Evolutionary conservation across 2,329 filamentous ascomycete species (phyloP).

Genomic region (Endocalyx cinctus): DNA sequence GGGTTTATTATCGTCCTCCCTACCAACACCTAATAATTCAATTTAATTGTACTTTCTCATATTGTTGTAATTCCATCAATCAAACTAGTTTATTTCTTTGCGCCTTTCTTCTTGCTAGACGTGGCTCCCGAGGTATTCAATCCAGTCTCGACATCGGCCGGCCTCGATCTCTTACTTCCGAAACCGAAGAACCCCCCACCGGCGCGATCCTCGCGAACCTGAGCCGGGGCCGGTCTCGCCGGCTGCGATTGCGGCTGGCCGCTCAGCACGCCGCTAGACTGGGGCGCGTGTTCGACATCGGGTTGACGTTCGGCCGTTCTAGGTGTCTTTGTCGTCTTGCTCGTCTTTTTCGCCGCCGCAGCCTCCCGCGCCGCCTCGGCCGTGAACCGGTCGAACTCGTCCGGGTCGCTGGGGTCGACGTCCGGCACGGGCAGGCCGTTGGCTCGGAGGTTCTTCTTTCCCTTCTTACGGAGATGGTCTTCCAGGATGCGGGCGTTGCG

Average conservation of each 20-base stretch:
- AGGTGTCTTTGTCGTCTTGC: conserved; percentile 7
- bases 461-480: conserved; percentile 62
- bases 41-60: no score
- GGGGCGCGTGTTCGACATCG: conserved; percentile 10
- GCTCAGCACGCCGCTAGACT: conserved; percentile 18
- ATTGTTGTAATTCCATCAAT: no score
- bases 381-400: conserved; percentile 42
- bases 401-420: conserved; percentile 48
- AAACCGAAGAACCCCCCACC: conserved; percentile 26
- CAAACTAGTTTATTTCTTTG: no score
- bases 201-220: conserved; percentile 15
- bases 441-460: conserved; percentile 50
- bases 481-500: conserved; percentile 69
- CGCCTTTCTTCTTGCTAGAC: no score
- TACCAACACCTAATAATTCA: no score
- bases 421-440: conserved; percentile 42
- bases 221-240: conserved; percentile 18
- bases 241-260: conserved; percentile 7
- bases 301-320: conserved; percentile 5
- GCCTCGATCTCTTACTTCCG: conserved; percentile 25
- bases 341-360: no score
- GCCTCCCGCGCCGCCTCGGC: conserved; percentile 10
- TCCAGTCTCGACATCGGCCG: conserved; percentile 24
- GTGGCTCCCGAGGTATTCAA: no score
- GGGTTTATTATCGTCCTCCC: no score